Conservation (phyloP, 495 filamentous ascomycete genomes). For the Rhizodiscina lignyota region DNA sequence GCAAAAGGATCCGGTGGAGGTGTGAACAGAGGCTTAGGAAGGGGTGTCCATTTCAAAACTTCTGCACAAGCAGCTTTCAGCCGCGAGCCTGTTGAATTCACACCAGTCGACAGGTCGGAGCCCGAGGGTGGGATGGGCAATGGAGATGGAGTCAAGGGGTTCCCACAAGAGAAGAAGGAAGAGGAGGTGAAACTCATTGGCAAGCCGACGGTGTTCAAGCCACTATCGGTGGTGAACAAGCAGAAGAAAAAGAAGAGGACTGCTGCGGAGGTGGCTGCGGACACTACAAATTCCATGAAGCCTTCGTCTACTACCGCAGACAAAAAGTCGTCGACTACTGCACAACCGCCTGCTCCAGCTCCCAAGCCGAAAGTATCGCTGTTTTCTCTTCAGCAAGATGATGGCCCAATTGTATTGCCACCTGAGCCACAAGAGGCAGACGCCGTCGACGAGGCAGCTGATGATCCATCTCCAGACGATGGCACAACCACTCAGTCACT, state of each 20-base stretch:
- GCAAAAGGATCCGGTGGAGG: slow-evolving; percentile 22
- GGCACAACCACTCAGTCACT: background rate
- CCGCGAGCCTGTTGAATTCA: slow-evolving; percentile 23
- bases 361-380: slow-evolving; percentile 34
- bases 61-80: slow-evolving; percentile 63
- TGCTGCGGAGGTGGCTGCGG: slow-evolving; percentile 6
- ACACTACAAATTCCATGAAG: background rate
- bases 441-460: background rate
- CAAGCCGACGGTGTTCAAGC: slow-evolving; percentile 75
- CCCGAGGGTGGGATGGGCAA: slow-evolving; percentile 1
- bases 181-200: slow-evolving; percentile 51
- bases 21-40: slow-evolving; percentile 19
- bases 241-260: slow-evolving; percentile 36
- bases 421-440: background rate
- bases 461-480: background rate
- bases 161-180: slow-evolving; percentile 20
- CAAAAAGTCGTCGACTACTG: slow-evolving; percentile 8
- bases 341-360: slow-evolving; percentile 5
- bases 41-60: slow-evolving; percentile 58
- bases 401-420: slow-evolving; percentile 11
- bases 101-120: background rate
- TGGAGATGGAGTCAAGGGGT: background rate
- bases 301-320: too few relatives aligned
- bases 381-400: slow-evolving; percentile 36
- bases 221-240: slow-evolving; percentile 61